Evolutionary conservation across 192 early-diverging fungal genomes (phyloP).

Genomic region (Coemansia sp.): DNA sequence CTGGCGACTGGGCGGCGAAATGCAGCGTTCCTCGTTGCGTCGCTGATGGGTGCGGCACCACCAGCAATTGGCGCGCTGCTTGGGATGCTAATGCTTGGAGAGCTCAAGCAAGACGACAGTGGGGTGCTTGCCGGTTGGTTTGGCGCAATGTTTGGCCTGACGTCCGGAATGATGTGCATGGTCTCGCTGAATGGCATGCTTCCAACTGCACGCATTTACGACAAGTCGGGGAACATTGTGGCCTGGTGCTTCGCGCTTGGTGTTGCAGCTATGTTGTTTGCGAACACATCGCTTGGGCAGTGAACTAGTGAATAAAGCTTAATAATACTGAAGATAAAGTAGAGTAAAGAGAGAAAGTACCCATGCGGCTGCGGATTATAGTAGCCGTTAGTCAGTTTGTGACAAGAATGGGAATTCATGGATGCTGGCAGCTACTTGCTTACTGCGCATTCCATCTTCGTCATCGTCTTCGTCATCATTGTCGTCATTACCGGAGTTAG

Average conservation of each 20-base stretch:
- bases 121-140: slow-evolving; percentile 19
- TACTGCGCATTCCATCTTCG: no score
- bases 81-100: slow-evolving; percentile 30
- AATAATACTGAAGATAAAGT: no score
- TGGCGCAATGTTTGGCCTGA: slow-evolving; percentile 38
- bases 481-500: no score
- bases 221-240: slow-evolving; percentile 41
- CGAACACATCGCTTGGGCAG: slow-evolving; percentile 17
- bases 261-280: slow-evolving; percentile 41
- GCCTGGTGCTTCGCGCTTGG: slow-evolving; percentile 47
- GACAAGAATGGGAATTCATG: no score
- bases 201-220: slow-evolving; percentile 43
- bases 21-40: slow-evolving; percentile 31
- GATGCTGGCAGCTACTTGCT: no score
- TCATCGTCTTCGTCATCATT: no score
- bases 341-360: neutral
- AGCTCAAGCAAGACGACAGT: slow-evolving; percentile 8
- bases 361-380: neutral
- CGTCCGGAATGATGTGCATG: slow-evolving; percentile 49
- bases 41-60: slow-evolving; percentile 41
- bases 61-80: slow-evolving; percentile 38
- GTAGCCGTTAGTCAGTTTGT: no score
- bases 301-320: neutral
- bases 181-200: slow-evolving; percentile 45
- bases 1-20: slow-evolving; percentile 34